These are phyloP conservation scores for Rubia balearica DNA, from an alignment of 305 asterid species.

Conservation along the genomic window DNA sequence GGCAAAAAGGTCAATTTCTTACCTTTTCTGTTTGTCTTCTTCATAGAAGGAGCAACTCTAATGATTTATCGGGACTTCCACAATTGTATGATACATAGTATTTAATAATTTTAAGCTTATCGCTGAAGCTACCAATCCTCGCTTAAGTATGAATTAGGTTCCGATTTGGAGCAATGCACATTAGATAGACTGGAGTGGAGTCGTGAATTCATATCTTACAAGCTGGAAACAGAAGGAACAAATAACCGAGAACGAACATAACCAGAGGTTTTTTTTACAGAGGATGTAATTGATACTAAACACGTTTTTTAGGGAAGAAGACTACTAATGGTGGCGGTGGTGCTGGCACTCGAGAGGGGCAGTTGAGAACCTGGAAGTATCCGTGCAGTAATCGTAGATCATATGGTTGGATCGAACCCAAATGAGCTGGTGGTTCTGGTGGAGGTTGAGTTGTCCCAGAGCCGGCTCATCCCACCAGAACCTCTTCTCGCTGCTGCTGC, in stretches of 20 bases:
- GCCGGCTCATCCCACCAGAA: slow-evolving; percentile 84
- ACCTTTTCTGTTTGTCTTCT: not conserved
- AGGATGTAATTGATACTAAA: not conserved
- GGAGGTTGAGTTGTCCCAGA: slow-evolving; percentile 54
- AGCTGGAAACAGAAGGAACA: slow-evolving; percentile 8
- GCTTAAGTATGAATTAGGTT: not conserved
- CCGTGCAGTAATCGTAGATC: slow-evolving; percentile 78
- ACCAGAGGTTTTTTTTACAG: not conserved
- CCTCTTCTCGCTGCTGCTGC: slow-evolving; percentile 31
- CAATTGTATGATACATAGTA: not conserved
- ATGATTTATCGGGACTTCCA: not conserved
- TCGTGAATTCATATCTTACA: slow-evolving; percentile 24
- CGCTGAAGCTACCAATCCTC: not conserved
- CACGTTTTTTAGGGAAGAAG: not conserved
- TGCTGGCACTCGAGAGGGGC: slow-evolving; percentile 71
- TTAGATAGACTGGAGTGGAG: not conserved
- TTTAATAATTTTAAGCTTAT: not conserved
- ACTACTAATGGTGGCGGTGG: slow-evolving; percentile 67
- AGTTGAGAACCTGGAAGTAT: slow-evolving; percentile 54
- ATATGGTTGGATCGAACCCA: slow-evolving; percentile 87
- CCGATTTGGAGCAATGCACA: not conserved
- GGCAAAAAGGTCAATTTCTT: not conserved
- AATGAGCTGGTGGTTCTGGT: slow-evolving; percentile 77
- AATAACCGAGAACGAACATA: slow-evolving; percentile 23
- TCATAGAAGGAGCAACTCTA: not conserved